Conservation (phyloP, 2,329 filamentous ascomycete genomes). For the Fusarium sp. region DNA sequence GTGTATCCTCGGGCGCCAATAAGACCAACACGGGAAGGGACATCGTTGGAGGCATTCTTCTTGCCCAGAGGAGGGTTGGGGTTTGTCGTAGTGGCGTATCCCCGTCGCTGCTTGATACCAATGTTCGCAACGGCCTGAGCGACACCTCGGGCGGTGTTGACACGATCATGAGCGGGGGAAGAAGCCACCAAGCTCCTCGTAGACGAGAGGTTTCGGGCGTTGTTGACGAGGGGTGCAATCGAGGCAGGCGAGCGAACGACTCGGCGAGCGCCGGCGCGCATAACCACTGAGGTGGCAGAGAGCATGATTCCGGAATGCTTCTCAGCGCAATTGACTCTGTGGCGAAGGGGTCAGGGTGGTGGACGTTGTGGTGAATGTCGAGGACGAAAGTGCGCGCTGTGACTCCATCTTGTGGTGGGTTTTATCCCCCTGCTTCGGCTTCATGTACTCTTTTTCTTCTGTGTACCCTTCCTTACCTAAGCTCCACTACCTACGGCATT, state of each 20-base stretch:
- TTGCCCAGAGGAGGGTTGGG: conserved; percentile 89
- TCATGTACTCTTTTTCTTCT: background rate
- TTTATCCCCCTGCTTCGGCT: background rate
- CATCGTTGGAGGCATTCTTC: conserved; percentile 84
- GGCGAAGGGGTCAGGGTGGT: background rate
- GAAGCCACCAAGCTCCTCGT: conserved; percentile 63
- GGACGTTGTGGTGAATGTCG: background rate
- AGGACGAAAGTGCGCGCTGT: background rate
- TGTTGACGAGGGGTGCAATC: background rate
- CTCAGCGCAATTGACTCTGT: conserved; percentile 27
- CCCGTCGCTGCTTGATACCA: background rate
- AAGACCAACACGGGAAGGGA: conserved; percentile 80
- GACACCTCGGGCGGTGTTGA: background rate
- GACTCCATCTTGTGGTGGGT: background rate
- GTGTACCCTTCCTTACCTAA: background rate
- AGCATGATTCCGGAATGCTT: conserved; percentile 25
- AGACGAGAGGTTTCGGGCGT: conserved; percentile 12
- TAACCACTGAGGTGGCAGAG: conserved; percentile 22
- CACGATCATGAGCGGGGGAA: background rate
- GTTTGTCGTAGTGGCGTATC: conserved; percentile 52
- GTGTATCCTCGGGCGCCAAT: conserved; percentile 95
- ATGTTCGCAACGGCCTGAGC: background rate
- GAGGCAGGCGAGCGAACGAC: background rate
- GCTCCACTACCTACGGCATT: background rate
- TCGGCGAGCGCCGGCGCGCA: conserved; percentile 30